Percentiles rank a stretch among this genome's conserved stretches.
phyloP scores from a whole-genome alignment of 192 early-diverging fungal genomes.

The Cladochytrium replicatum region DNA sequence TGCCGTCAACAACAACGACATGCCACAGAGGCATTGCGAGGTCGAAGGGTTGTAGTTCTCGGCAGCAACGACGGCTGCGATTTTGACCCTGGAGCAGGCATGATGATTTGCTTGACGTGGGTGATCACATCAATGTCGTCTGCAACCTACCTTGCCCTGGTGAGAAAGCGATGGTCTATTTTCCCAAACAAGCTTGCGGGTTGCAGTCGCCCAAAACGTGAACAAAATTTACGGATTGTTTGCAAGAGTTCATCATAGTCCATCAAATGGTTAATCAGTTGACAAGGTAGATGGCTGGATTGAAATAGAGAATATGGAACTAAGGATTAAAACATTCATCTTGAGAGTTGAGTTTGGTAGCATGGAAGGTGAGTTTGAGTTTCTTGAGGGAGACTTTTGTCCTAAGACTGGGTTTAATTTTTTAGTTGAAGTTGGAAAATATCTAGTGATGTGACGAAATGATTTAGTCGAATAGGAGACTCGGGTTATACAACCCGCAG shows the following conservation, averaged over 20 bases:
- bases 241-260: conserved; percentile 2
- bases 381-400: too few relatives aligned
- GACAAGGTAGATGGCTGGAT: conserved; percentile 14
- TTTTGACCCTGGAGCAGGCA: conserved; percentile 5
- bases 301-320: neutral
- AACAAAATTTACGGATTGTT: conserved; percentile 13
- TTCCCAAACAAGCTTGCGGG: neutral
- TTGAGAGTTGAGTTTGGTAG: neutral
- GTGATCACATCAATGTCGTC: conserved; percentile 18
- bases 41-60: conserved; percentile 3
- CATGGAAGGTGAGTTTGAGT: too few relatives aligned
- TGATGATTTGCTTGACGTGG: conserved; percentile 9
- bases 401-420: too few relatives aligned
- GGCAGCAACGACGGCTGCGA: neutral
- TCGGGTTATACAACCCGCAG: too few relatives aligned
- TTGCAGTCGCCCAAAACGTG: neutral
- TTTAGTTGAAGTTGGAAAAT: too few relatives aligned
- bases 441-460: too few relatives aligned
- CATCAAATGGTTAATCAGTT: neutral
- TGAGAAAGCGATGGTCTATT: conserved; percentile 4
- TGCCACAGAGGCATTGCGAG: conserved; percentile 16
- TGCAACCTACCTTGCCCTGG: conserved; percentile 1
- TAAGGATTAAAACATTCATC: neutral
- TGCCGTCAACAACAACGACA: conserved; percentile 7
- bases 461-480: too few relatives aligned